phyloP scores from a whole-genome alignment of 257 asterid genomes.

The Phtheirospermum japonicum region DNA sequence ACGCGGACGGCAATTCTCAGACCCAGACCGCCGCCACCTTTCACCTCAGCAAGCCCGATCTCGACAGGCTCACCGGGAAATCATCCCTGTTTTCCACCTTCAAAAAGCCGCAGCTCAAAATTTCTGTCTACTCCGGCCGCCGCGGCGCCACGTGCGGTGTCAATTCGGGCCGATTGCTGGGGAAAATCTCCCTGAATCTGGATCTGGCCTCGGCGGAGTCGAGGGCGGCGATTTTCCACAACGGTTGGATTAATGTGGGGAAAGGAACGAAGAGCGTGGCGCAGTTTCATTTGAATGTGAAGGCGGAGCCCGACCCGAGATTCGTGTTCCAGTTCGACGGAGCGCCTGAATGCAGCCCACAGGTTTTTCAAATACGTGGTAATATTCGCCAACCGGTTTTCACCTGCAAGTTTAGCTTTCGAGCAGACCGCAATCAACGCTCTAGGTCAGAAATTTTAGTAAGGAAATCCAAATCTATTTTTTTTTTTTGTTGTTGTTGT shows the following conservation, averaged over 20 bases:
- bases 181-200: slow-evolving; percentile 60
- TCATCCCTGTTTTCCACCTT: slow-evolving; percentile 56
- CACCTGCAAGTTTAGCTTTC: slow-evolving; percentile 88
- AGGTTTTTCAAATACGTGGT: slow-evolving; percentile 75
- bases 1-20: slow-evolving; percentile 29
- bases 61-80: slow-evolving; percentile 61
- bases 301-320: slow-evolving; percentile 90
- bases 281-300: slow-evolving; percentile 68
- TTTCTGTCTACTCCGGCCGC: slow-evolving; percentile 71
- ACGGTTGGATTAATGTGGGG: slow-evolving; percentile 70
- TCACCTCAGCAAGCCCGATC: slow-evolving; percentile 60
- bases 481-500: not conserved
- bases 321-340: slow-evolving; percentile 91
- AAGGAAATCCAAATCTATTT: not conserved
- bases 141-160: slow-evolving; percentile 64
- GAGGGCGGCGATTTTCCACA: slow-evolving; percentile 49
- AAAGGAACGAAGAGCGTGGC: slow-evolving; percentile 45
- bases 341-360: slow-evolving; percentile 90
- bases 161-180: slow-evolving; percentile 63
- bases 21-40: slow-evolving; percentile 46
- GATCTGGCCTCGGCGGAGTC: slow-evolving; percentile 59
- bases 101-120: slow-evolving; percentile 45
- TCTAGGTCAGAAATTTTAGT: slow-evolving; percentile 44
- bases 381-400: slow-evolving; percentile 83
- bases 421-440: slow-evolving; percentile 72